phyloP scores from a whole-genome alignment of 225 moss, liverwort and hornwort species.

The Antitrichia curtipendula region DNA sequence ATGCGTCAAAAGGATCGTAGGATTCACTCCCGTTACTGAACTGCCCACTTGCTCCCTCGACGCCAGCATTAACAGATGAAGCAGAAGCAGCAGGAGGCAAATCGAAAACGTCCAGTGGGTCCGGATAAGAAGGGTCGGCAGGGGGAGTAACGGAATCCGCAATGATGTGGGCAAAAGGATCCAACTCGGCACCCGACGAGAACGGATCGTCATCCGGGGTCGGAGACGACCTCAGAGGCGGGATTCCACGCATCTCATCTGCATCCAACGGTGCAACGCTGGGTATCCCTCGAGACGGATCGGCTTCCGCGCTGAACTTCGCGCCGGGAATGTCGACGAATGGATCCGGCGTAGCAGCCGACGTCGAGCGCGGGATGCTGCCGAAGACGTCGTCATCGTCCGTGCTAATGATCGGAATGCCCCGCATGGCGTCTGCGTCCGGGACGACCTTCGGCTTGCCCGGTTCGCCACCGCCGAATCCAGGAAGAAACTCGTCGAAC shows the following conservation, averaged over 20 bases:
- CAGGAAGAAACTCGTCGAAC: conserved; percentile 49
- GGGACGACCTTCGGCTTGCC: not conserved
- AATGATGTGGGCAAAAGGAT: conserved; percentile 32
- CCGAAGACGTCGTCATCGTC: conserved; percentile 23
- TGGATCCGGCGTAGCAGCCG: conserved; percentile 9
- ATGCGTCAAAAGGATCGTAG: conserved; percentile 61
- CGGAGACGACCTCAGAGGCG: conserved; percentile 6
- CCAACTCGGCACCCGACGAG: conserved; percentile 12
- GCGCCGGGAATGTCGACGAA: conserved; percentile 4
- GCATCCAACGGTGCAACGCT: conserved; percentile 4
- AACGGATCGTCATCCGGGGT: conserved; percentile 18
- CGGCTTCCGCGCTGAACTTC: not conserved
- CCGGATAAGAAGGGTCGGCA: conserved; percentile 13
- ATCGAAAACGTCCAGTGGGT: conserved; percentile 48
- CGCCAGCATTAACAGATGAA: conserved; percentile 2
- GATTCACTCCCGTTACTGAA: conserved; percentile 35
- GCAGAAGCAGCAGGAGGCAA: conserved; percentile 21
- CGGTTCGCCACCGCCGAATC: conserved; percentile 19
- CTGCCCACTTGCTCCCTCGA: conserved; percentile 10
- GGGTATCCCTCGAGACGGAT: not conserved
- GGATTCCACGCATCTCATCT: conserved; percentile 32
- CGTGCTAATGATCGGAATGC: conserved; percentile 28
- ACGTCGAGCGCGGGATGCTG: conserved; percentile 11
- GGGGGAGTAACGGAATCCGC: conserved; percentile 14
- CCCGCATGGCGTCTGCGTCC: conserved; percentile 34